These are phyloP conservation scores for Xerocomus spinulosus DNA, from an alignment of 768 basidiomycete species.

Conservation along the genomic window DNA sequence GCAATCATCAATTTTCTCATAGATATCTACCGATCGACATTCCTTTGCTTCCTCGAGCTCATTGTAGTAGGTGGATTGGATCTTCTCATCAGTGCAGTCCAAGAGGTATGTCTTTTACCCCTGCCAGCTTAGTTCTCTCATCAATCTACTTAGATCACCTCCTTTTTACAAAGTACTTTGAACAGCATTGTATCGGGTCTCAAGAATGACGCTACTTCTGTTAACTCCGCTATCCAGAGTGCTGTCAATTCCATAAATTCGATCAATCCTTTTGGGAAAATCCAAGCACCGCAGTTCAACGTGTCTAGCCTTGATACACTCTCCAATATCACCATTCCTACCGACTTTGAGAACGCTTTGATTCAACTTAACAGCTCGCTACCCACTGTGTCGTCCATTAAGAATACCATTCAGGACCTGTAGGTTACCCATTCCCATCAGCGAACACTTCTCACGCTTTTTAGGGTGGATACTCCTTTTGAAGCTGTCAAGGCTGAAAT, in stretches of 20 bases:
- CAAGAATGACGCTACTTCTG: conserved; percentile 60
- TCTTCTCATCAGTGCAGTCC: conserved; percentile 75
- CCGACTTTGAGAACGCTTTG: conserved; percentile 68
- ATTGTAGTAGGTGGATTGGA: conserved; percentile 77
- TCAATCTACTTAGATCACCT: conserved; percentile 53
- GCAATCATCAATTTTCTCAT: conserved; percentile 88
- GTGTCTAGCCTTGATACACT: conserved; percentile 73
- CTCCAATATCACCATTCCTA: conserved; percentile 75
- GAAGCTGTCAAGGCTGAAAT: conserved; percentile 85
- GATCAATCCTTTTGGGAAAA: conserved; percentile 66
- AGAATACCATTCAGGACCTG: conserved; percentile 62
- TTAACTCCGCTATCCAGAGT: conserved; percentile 63
- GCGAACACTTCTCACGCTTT: neutral
- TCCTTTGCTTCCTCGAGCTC: conserved; percentile 91
- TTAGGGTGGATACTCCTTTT: conserved; percentile 80
- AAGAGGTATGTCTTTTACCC: conserved; percentile 54
- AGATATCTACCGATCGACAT: conserved; percentile 87
- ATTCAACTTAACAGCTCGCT: conserved; percentile 74
- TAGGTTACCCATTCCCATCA: conserved; percentile 36
- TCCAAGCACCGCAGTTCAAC: conserved; percentile 65
- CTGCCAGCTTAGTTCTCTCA: conserved; percentile 5
- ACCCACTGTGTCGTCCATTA: conserved; percentile 73
- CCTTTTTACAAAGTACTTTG: conserved; percentile 58
- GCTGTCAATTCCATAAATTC: conserved; percentile 70
- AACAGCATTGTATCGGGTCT: conserved; percentile 62